Conservation (phyloP, 192 early-diverging fungal genomes). For the Coemansia sp. region DNA sequence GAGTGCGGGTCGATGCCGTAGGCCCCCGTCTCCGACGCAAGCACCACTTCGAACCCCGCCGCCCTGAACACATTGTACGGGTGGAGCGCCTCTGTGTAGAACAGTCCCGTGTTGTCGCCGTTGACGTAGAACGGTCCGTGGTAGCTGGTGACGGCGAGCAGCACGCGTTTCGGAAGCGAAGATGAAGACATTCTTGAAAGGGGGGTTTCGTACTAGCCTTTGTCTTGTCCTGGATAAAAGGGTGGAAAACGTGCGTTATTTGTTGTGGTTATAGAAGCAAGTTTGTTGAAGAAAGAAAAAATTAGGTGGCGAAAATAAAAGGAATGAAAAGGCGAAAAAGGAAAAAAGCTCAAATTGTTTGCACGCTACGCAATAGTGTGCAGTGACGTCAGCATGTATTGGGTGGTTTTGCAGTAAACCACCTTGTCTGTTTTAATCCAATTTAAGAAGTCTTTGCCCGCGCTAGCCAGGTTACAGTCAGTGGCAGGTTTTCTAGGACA, state of each 20-base stretch:
- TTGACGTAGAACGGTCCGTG: constrained; percentile 56
- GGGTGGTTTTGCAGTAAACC: too few species aligned
- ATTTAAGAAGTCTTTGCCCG: too few species aligned
- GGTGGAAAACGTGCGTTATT: background rate
- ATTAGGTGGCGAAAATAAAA: too few species aligned
- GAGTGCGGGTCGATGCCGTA: constrained; percentile 59
- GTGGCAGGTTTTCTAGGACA: too few species aligned
- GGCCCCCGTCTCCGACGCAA: constrained; percentile 58
- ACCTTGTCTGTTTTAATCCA: too few species aligned
- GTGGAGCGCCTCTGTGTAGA: constrained; percentile 60
- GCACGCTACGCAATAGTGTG: too few species aligned
- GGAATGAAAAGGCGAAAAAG: too few species aligned
- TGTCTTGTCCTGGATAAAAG: too few species aligned
- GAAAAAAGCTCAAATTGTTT: too few species aligned
- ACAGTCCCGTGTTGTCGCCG: constrained; percentile 57
- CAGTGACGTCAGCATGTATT: too few species aligned
- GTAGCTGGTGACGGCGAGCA: constrained; percentile 57
- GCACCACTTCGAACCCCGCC: constrained; percentile 56
- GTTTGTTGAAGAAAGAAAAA: too few species aligned
- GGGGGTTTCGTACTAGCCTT: background rate
- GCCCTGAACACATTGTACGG: constrained; percentile 48
- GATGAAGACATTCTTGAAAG: constrained; percentile 21
- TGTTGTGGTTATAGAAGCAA: background rate
- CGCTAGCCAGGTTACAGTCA: too few species aligned
- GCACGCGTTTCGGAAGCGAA: constrained; percentile 51